phyloP scores from a whole-genome alignment of 495 filamentous ascomycete species.

The Corynascus novoguineensis region DNA sequence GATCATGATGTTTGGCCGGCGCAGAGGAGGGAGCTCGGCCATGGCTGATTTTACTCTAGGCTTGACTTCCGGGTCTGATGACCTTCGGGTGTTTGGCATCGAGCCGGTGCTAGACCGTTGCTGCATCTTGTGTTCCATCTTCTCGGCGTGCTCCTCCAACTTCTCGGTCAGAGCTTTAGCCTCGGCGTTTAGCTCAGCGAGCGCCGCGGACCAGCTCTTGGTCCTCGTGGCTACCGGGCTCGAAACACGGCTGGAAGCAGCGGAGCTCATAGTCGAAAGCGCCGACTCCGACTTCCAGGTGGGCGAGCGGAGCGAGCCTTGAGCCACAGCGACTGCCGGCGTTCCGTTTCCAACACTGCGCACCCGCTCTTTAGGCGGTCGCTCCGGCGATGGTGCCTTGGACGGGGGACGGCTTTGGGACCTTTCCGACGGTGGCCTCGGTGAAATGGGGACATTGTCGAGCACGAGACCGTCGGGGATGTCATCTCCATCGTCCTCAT shows the following conservation, averaged over 20 bases:
- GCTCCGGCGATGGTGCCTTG: slow-evolving; percentile 54
- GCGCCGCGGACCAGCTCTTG: slow-evolving; percentile 79
- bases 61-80: slow-evolving; percentile 48
- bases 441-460: slow-evolving; percentile 93
- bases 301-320: slow-evolving; percentile 46
- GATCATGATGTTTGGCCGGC: slow-evolving; percentile 88
- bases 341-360: slow-evolving; percentile 53
- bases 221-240: slow-evolving; percentile 50
- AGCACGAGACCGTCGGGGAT: slow-evolving; percentile 87
- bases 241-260: slow-evolving; percentile 18
- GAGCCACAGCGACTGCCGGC: slow-evolving; percentile 43
- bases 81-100: slow-evolving; percentile 33
- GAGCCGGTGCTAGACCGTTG: slow-evolving; percentile 33
- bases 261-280: slow-evolving; percentile 21
- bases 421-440: slow-evolving; percentile 65
- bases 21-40: slow-evolving; percentile 71
- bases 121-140: slow-evolving; percentile 45
- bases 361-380: slow-evolving; percentile 43
- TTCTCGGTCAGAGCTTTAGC: slow-evolving; percentile 85
- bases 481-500: slow-evolving; percentile 79
- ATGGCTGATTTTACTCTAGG: slow-evolving; percentile 51
- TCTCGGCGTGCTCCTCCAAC: slow-evolving; percentile 76
- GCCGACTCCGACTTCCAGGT: slow-evolving; percentile 40
- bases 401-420: slow-evolving; percentile 46
- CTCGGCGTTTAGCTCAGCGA: slow-evolving; percentile 77